These are phyloP conservation scores for Pyrenochaeta sp. DNA, from an alignment of 2,329 filamentous ascomycete genomes.

Conservation along the genomic window DNA sequence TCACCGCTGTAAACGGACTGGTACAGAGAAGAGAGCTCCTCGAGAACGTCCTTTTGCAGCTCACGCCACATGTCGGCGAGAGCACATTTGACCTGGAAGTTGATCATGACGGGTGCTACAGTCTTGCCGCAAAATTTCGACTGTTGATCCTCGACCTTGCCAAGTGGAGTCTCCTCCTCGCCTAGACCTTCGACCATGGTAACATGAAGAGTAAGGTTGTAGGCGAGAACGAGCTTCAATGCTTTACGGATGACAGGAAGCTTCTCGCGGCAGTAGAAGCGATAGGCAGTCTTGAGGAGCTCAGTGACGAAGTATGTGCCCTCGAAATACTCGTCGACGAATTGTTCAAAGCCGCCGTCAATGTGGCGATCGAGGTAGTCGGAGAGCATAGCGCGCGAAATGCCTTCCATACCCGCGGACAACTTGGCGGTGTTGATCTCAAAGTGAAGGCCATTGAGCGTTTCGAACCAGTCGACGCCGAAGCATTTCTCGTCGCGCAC, in stretches of 20 bases:
- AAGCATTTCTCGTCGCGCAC: conserved; percentile 94
- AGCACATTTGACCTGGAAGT: conserved; percentile 98
- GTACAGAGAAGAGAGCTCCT: conserved; percentile 91
- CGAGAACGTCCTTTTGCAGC: conserved; percentile 92
- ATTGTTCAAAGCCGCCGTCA: conserved; percentile 88
- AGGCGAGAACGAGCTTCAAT: conserved; percentile 91
- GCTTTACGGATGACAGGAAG: conserved; percentile 92
- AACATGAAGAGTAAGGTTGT: conserved; percentile 93
- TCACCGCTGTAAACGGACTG: conserved; percentile 98
- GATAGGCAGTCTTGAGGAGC: conserved; percentile 94
- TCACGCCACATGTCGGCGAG: conserved; percentile 99
- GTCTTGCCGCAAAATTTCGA: conserved; percentile 91
- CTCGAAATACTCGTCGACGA: conserved; percentile 95
- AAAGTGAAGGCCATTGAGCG: conserved; percentile 77
- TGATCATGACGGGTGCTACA: conserved; percentile 97
- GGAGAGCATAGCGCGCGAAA: conserved; percentile 80
- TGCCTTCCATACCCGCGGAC: conserved; percentile 87
- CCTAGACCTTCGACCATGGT: conserved; percentile 92
- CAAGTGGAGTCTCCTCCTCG: conserved; percentile 79
- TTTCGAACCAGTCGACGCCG: conserved; percentile 92
- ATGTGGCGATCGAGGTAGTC: conserved; percentile 97
- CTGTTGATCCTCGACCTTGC: conserved; percentile 84
- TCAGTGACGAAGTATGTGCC: conserved; percentile 94
- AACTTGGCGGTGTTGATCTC: conserved; percentile 88
- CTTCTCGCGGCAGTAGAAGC: conserved; percentile 89